Conservation (phyloP, 2,329 filamentous ascomycete genomes). For the Fusarium sp. region DNA sequence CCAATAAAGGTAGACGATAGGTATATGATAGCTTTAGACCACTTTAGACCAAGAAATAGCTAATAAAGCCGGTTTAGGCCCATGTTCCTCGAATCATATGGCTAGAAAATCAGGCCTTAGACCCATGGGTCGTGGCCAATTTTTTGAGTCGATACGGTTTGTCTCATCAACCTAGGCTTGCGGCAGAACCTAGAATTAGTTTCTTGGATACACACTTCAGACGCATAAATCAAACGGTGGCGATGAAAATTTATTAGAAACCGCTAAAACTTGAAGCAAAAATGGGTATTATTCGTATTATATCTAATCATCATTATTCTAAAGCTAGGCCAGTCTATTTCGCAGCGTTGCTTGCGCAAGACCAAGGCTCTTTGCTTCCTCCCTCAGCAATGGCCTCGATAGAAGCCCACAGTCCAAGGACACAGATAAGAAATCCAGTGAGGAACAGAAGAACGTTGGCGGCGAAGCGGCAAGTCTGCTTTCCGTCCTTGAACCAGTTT, state of each 20-base stretch:
- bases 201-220: too few species aligned
- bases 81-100: too few species aligned
- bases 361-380: conserved; percentile 49
- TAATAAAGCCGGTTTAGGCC: too few species aligned
- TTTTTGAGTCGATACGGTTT: too few species aligned
- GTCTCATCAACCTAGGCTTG: too few species aligned
- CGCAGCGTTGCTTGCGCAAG: conserved; percentile 47
- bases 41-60: too few species aligned
- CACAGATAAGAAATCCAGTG: conserved; percentile 51
- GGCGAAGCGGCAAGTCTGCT: conserved; percentile 47
- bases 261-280: neutral
- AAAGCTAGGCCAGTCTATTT: neutral
- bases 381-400: conserved; percentile 51
- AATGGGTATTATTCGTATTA: conserved; percentile 12
- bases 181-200: too few species aligned
- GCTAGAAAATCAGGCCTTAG: too few species aligned
- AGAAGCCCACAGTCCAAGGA: conserved; percentile 54
- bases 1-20: too few species aligned
- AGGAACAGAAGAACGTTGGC: conserved; percentile 49
- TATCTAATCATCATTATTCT: neutral
- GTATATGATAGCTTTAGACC: too few species aligned
- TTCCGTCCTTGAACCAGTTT: conserved; percentile 50
- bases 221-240: too few species aligned
- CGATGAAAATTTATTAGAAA: neutral
- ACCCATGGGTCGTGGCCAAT: too few species aligned